Percentiles rank a stretch among this genome's conserved stretches.
phyloP scores from a whole-genome alignment of 2,329 filamentous ascomycete genomes.

The Cladophialophora bantiana region DNA sequence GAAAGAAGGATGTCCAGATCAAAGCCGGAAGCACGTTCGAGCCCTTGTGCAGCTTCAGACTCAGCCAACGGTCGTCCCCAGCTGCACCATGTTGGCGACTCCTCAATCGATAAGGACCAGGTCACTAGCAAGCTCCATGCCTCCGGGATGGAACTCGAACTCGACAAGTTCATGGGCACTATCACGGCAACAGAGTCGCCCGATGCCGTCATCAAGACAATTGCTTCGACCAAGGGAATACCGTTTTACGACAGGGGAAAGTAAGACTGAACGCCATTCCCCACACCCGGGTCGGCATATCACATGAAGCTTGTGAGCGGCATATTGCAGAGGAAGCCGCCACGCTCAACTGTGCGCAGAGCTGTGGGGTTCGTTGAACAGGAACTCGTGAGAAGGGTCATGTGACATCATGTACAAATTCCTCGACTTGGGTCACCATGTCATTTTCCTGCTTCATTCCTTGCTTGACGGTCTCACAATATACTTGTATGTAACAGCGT shows the following conservation, averaged over 20 bases:
- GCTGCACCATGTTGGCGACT: not conserved
- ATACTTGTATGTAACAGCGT: no score
- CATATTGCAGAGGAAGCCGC: not conserved
- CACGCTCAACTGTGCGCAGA: not conserved
- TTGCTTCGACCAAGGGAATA: slow-evolving; percentile 10
- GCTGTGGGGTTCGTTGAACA: not conserved
- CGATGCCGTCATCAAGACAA: slow-evolving; percentile 24
- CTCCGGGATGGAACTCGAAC: slow-evolving; percentile 16
- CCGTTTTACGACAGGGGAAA: not conserved
- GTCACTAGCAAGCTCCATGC: not conserved
- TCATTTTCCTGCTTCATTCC: no score
- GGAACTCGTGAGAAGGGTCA: no score
- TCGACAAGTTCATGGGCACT: slow-evolving; percentile 28
- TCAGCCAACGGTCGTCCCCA: not conserved
- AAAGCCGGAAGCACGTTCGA: not conserved
- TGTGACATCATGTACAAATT: no score
- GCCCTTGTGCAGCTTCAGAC: not conserved
- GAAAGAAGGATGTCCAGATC: slow-evolving; percentile 10
- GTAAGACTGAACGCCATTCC: not conserved
- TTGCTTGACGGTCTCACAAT: no score
- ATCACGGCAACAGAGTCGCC: slow-evolving; percentile 20
- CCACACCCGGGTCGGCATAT: not conserved
- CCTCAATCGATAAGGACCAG: not conserved
- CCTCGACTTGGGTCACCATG: no score
- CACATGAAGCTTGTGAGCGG: not conserved